These are phyloP conservation scores for Inga leiocalycina DNA, from an alignment of 306 rosid species.

Conservation along the genomic window DNA sequence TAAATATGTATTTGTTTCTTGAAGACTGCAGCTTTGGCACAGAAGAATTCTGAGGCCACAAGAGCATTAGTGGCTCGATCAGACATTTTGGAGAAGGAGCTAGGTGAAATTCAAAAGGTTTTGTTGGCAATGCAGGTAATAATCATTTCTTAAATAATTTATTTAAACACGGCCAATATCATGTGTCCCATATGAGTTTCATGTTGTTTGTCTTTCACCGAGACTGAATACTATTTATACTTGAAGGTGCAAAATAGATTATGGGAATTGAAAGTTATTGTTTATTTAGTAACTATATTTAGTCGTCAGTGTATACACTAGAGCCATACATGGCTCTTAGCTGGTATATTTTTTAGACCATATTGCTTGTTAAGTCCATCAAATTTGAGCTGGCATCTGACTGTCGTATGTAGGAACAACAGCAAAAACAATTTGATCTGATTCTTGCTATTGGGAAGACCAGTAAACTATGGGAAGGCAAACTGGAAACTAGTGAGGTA, in stretches of 20 bases:
- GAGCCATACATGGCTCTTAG: not conserved
- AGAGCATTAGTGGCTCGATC: slow-evolving; percentile 76
- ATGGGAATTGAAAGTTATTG: slow-evolving; percentile 10
- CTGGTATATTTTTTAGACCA: not conserved
- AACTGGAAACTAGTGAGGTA: slow-evolving; percentile 40
- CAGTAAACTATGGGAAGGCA: slow-evolving; percentile 65
- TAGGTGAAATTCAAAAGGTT: slow-evolving; percentile 84
- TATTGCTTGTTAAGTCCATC: not conserved
- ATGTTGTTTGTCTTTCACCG: not conserved
- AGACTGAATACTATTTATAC: not conserved
- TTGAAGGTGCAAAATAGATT: slow-evolving; percentile 11
- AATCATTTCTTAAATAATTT: slow-evolving; percentile 3
- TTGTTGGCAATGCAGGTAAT: slow-evolving; percentile 94
- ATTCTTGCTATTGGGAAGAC: slow-evolving; percentile 78
- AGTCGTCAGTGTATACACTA: not conserved
- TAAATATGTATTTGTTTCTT: slow-evolving; percentile 44
- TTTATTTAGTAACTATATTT: not conserved
- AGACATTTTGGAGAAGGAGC: slow-evolving; percentile 86
- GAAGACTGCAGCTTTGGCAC: slow-evolving; percentile 84
- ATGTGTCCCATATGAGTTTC: not conserved
- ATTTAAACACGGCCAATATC: slow-evolving; percentile 14
- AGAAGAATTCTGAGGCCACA: slow-evolving; percentile 84
- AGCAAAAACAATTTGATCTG: slow-evolving; percentile 82
- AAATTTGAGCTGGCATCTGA: slow-evolving; percentile 13
- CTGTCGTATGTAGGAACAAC: slow-evolving; percentile 71